Conservation (phyloP, 1,284 basidiomycete genomes). For the Ustilago cynodontis region DNA sequence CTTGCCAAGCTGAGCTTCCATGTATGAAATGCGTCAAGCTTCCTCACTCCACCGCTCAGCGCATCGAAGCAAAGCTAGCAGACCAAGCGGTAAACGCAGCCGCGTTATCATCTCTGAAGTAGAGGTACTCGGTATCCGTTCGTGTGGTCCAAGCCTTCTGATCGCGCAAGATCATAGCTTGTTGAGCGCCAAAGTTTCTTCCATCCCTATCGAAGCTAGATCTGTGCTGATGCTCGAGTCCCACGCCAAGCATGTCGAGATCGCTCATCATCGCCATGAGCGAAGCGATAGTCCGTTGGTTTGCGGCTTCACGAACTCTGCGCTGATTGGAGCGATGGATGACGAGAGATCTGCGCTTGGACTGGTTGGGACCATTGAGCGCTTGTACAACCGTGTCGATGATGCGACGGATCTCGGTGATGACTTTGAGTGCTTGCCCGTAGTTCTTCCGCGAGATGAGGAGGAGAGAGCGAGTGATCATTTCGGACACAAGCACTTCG, state of each 20-base stretch:
- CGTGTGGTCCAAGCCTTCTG: constrained; percentile 65
- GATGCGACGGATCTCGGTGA: constrained; percentile 63
- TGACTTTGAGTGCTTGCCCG: constrained; percentile 57
- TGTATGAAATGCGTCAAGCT: not conserved
- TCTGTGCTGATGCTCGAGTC: constrained; percentile 52
- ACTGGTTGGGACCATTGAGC: constrained; percentile 44
- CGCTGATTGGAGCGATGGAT: constrained; percentile 45
- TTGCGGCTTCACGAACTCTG: constrained; percentile 52
- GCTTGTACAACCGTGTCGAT: constrained; percentile 64
- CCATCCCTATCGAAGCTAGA: constrained; percentile 60
- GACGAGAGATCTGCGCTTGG: constrained; percentile 28
- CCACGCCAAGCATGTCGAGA: constrained; percentile 59
- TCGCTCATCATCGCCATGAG: constrained; percentile 65
- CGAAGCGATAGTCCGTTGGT: constrained; percentile 52
- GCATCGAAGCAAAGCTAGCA: constrained; percentile 47
- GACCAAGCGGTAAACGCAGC: constrained; percentile 55
- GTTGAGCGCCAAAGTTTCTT: constrained; percentile 64
- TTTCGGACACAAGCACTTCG: constrained; percentile 63
- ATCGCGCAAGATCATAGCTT: constrained; percentile 65
- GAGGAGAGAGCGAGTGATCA: constrained; percentile 64
- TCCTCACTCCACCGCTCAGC: constrained; percentile 9
- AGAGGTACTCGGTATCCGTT: constrained; percentile 56
- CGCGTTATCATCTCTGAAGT: constrained; percentile 62
- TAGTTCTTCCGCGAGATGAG: constrained; percentile 63
- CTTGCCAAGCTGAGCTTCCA: not conserved